Evolutionary conservation across 441 rosid species (phyloP), one percentile per base, ranked within the genome.

Genomic region (Heliophila coronopifolia): DNA sequence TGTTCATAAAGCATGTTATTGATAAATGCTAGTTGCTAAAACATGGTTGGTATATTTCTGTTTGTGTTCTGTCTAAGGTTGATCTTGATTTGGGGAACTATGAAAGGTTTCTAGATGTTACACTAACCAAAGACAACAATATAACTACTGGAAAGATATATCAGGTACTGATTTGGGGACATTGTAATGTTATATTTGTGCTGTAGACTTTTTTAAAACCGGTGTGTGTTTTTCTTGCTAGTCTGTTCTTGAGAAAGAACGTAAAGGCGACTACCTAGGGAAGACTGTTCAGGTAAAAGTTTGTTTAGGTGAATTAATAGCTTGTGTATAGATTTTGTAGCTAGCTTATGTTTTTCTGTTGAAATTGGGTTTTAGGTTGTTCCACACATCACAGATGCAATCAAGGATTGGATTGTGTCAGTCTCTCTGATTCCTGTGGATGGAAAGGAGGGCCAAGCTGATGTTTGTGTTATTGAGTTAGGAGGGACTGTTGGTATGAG

Each of bases 1-100:
- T 23, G 4, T 20, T 2, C 23, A 20, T 20, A 2, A 20, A 20
- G 2, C 23, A 2, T 20, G 4, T 20, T 20, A 27, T 9, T 25
- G 20, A 32, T 49, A 16, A 31, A 24, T 24, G n/a, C n/a, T n/a
- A n/a, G n/a, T n/a, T n/a, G n/a, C n/a, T n/a, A n/a, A n/a, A n/a
- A n/a, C n/a, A n/a, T n/a, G n/a, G n/a, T n/a, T n/a, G n/a, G n/a
- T n/a, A n/a, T n/a, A n/a, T n/a, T n/a, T n/a, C n/a, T n/a, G n/a
- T n/a, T n/a, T n/a, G n/a, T n/a, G n/a, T n/a, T n/a, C n/a, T 23
- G 25, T 36, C 27, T 36, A 16, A 72, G 94, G 94, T 81, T 69
- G 94, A 84, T 69, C 55, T 84, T 59, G 94, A 84, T 75, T 87
- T 84, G 30, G 94, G 94, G 67, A 84, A 84, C 65, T 84, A 84